A percentile compares a stretch with the other conserved stretches of the same genome.
Evolutionary conservation across 2,329 filamentous ascomycete genomes (phyloP).

Genomic region (Claviceps lovelessii): DNA sequence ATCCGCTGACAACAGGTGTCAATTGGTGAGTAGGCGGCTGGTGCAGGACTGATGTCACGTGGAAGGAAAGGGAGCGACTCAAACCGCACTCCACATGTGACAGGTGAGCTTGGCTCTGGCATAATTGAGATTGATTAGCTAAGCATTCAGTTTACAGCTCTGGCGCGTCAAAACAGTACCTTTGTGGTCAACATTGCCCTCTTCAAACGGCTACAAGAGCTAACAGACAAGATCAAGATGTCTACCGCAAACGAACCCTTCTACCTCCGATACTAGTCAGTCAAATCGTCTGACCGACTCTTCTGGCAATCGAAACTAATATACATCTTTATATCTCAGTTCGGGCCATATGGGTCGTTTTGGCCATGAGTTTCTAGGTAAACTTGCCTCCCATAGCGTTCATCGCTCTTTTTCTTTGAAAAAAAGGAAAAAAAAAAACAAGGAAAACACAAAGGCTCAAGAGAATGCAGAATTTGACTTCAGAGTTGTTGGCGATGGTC

Average conservation of each 20-base stretch:
- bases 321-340: slow-evolving; percentile 31
- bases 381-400: not conserved
- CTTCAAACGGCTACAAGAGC: not conserved
- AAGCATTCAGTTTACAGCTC: not conserved
- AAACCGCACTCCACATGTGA: not conserved
- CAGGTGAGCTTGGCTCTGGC: not conserved
- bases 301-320: not conserved
- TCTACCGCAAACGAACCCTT: slow-evolving; percentile 65
- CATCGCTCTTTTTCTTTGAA: not conserved
- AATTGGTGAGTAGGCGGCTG: slow-evolving; percentile 1
- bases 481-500: slow-evolving; percentile 77
- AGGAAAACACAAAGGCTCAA: not conserved
- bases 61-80: not conserved
- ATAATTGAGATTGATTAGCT: not conserved
- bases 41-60: slow-evolving; percentile 3
- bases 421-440: too few species aligned
- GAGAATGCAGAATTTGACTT: slow-evolving; percentile 74
- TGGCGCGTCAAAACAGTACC: not conserved
- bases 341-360: slow-evolving; percentile 95
- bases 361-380: slow-evolving; percentile 94
- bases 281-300: slow-evolving; percentile 8
- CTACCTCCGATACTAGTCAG: slow-evolving; percentile 95
- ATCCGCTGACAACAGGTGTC: slow-evolving; percentile 4
- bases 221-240: slow-evolving; percentile 36
- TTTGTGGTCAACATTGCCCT: not conserved